These are phyloP conservation scores for Colletotrichum lindemuthianum DNA, from an alignment of 2,329 filamentous ascomycete species.

Conservation along the genomic window DNA sequence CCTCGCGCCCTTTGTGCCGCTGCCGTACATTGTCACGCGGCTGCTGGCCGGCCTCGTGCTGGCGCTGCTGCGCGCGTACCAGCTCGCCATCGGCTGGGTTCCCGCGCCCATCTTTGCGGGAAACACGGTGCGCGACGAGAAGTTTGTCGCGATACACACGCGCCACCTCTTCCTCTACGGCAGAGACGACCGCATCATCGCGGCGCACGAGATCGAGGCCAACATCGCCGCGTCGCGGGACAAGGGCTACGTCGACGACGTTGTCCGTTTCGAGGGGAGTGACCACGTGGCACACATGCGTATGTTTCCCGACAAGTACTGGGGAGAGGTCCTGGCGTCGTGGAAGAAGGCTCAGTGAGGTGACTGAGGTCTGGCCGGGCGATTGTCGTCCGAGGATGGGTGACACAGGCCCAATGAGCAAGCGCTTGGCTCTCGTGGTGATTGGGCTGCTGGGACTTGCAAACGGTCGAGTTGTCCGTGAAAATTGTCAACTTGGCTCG, in stretches of 20 bases:
- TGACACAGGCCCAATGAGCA: too few relatives aligned
- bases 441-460: too few relatives aligned
- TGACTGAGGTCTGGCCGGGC: too few relatives aligned
- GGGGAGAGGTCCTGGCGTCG: conserved; percentile 53
- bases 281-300: conserved; percentile 71
- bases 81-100: conserved; percentile 50
- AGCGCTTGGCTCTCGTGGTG: too few relatives aligned
- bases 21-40: conserved; percentile 60
- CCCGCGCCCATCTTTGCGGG: conserved; percentile 46
- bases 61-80: conserved; percentile 46
- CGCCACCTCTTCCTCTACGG: conserved; percentile 68
- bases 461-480: too few relatives aligned
- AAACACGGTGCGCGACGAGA: conserved; percentile 3
- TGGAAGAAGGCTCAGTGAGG: conserved; percentile 39
- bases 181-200: conserved; percentile 65
- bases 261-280: conserved; percentile 66
- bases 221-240: conserved; percentile 59
- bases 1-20: conserved; percentile 56
- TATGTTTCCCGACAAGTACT: conserved; percentile 66
- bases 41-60: conserved; percentile 57
- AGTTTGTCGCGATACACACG: conserved; percentile 47
- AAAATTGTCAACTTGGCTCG: too few relatives aligned
- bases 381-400: too few relatives aligned
- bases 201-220: conserved; percentile 63
- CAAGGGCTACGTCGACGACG: conserved; percentile 59